phyloP scores from a whole-genome alignment of 768 basidiomycete genomes.

The Russula ochroleuca region DNA sequence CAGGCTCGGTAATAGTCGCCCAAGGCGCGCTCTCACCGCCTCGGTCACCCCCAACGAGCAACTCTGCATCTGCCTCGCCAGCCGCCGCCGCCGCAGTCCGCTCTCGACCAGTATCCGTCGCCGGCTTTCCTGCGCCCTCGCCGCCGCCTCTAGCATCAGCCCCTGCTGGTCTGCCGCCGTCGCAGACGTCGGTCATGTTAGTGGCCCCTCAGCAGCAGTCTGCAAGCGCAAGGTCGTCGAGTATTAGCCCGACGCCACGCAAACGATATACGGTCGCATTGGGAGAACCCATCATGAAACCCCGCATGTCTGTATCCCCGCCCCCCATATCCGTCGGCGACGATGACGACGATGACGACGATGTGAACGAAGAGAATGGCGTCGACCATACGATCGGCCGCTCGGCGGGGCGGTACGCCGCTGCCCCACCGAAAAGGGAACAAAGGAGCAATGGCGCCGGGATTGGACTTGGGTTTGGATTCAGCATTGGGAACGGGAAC shows the following conservation, averaged over 20 bases:
- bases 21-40: conserved; percentile 49
- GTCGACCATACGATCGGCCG: conserved; percentile 48
- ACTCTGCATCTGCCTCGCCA: conserved; percentile 29
- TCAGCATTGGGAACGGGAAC: conserved; percentile 17
- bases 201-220: conserved; percentile 40
- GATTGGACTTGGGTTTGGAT: conserved; percentile 15
- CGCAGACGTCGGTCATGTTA: not conserved
- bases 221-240: conserved; percentile 48
- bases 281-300: conserved; percentile 58
- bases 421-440: not conserved
- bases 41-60: conserved; percentile 44
- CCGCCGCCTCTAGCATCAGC: conserved; percentile 21
- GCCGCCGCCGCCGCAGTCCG: not conserved
- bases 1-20: conserved; percentile 39
- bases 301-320: conserved; percentile 27
- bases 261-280: conserved; percentile 86
- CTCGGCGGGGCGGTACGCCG: conserved; percentile 49
- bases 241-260: conserved; percentile 61
- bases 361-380: conserved; percentile 35
- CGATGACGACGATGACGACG: conserved; percentile 27
- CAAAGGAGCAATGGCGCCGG: conserved; percentile 28
- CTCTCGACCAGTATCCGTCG: conserved; percentile 46
- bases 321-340: conserved; percentile 26
- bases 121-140: conserved; percentile 40
- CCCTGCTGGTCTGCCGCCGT: conserved; percentile 19